Evolutionary conservation across 176 grass and related monocot genomes (phyloP), one percentile per base, ranked within the genome.

Genomic region (Rhipidocladum racemiflorum): DNA sequence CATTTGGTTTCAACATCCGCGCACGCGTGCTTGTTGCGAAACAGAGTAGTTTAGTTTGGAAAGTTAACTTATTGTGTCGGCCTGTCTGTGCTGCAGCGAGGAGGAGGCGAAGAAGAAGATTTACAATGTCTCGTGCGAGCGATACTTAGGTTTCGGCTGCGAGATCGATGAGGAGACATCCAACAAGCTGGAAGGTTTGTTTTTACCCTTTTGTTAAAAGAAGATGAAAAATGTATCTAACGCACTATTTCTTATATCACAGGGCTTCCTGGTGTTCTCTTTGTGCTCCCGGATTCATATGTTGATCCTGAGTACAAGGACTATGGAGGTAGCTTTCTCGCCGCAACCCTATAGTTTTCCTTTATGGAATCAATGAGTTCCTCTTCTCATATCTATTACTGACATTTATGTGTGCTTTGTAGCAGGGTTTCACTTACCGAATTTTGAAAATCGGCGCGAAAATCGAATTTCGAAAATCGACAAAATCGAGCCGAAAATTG

Each of bases 211-310:
- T 3, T 1, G 16, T 65, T 56, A 1, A 68, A 9, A 1, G 49
- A 61, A 29, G 43, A 49, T 21, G 29, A n/a, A 34, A 35, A 34
- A 35, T 23, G 15, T 28, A 30, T 61, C 24, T 85, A 40, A 75
- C 23, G 49, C 17, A 4, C 42, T n/a, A 10, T 54, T 29, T 67
- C 12, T 2, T 80, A 7, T 56, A 27, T 36, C 61, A 16, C 89
- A 99, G 92, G 96, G 20, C 77, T 95, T 7, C 92, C 92, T 73
- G 92, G 90, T 67, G 96, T 99, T 83, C 89, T 97, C 12, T 98
- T 94, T n/a, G 96, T 99, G 46, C 89, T 99, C 27, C 96, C 92
- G 0, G 96, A 99, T 91, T 93, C 92, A 1, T 99, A 95, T 80
- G 93, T 99, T 65, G 96, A 95, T 40, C 88, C 93, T 2, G 87